Percentiles rank a stretch among this genome's conserved stretches.
phyloP scores from a whole-genome alignment of 768 basidiomycete genomes.

The Obba rivulosa region DNA sequence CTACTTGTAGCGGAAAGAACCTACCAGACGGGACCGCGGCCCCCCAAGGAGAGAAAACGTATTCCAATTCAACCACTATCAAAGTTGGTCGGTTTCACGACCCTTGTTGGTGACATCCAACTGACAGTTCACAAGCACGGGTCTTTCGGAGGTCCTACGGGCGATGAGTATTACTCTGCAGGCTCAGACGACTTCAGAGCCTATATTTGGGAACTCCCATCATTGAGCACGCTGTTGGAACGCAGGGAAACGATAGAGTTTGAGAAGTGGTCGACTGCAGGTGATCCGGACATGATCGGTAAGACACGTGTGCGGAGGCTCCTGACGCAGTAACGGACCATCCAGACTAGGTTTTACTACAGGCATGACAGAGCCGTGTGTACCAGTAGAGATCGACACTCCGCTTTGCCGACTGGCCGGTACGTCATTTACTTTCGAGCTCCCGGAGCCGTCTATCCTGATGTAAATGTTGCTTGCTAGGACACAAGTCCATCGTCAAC shows the following conservation, averaged over 20 bases:
- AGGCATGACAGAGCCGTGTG: slow-evolving; percentile 30
- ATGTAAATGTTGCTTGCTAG: slow-evolving; percentile 25
- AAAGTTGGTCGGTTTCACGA: slow-evolving; percentile 47
- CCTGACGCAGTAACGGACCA: neutral
- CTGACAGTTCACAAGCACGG: slow-evolving; percentile 53
- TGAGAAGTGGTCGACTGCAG: slow-evolving; percentile 39
- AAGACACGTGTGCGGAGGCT: slow-evolving; percentile 8
- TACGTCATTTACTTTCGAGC: slow-evolving; percentile 18
- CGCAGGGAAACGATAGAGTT: slow-evolving; percentile 40
- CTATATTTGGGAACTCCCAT: slow-evolving; percentile 76
- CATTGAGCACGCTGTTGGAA: slow-evolving; percentile 35
- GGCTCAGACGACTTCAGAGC: slow-evolving; percentile 82
- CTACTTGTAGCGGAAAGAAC: slow-evolving; percentile 56
- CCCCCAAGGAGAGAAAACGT: slow-evolving; percentile 43
- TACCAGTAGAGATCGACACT: slow-evolving; percentile 59
- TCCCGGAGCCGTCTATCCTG: neutral
- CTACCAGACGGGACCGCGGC: slow-evolving; percentile 50
- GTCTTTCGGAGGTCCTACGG: slow-evolving; percentile 57
- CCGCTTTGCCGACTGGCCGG: slow-evolving; percentile 60
- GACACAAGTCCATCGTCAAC: slow-evolving; percentile 78
- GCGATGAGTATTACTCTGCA: slow-evolving; percentile 58
- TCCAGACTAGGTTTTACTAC: slow-evolving; percentile 40
- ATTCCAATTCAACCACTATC: slow-evolving; percentile 72
- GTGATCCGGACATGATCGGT: slow-evolving; percentile 35
- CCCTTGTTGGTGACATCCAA: neutral